phyloP scores from a whole-genome alignment of 148 eudicot species.

The Cornus florida region DNA sequence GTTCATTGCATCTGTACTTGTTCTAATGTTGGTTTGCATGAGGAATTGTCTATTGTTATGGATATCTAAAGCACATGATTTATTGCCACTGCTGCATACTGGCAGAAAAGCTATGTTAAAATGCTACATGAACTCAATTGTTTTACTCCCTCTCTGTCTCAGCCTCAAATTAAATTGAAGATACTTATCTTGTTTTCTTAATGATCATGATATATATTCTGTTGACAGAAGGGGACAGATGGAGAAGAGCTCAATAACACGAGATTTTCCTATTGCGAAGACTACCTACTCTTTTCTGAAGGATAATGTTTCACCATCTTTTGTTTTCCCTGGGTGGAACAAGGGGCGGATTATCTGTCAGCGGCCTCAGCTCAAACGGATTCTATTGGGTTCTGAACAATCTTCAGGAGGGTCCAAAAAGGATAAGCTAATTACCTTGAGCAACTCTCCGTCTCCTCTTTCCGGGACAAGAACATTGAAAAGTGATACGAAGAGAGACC shows the following conservation, averaged over 20 bases:
- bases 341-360: constrained; percentile 86
- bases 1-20: too few species aligned
- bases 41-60: not conserved
- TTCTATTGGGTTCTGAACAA: constrained; percentile 41
- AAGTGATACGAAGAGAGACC: constrained; percentile 33
- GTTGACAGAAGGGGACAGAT: constrained; percentile 80
- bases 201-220: constrained; percentile 1
- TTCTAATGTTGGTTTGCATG: not conserved
- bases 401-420: constrained; percentile 37
- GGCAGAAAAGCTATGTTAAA: not conserved
- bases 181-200: not conserved
- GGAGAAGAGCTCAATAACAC: constrained; percentile 73
- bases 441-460: constrained; percentile 50
- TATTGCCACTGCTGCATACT: not conserved
- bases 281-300: constrained; percentile 62
- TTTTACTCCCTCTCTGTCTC: not conserved
- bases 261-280: constrained; percentile 76
- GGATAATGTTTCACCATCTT: constrained; percentile 62
- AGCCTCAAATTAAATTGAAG: not conserved
- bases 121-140: not conserved
- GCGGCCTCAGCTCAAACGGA: constrained; percentile 62
- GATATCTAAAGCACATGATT: not conserved
- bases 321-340: constrained; percentile 82
- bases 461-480: constrained; percentile 31
- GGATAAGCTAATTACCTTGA: constrained; percentile 32